These are phyloP conservation scores for Trichocladium antarcticum DNA, from an alignment of 495 filamentous ascomycete genomes.

Conservation along the genomic window DNA sequence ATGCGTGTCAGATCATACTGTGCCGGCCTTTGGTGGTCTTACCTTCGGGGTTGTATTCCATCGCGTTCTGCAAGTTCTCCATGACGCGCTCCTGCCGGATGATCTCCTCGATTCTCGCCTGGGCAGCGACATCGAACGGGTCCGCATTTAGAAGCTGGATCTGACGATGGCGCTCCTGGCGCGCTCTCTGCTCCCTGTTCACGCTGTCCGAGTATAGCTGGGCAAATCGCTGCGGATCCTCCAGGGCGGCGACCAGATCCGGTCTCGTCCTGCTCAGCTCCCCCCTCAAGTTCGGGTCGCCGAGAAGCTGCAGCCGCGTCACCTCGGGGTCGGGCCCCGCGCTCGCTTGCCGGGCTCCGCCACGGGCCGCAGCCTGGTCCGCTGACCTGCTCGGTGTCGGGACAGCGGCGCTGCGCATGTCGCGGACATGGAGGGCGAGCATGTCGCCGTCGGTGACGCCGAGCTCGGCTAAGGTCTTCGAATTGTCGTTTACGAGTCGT, in stretches of 20 bases:
- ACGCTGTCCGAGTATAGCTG: slow-evolving; percentile 54
- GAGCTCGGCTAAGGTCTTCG: slow-evolving; percentile 69
- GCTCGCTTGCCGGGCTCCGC: slow-evolving; percentile 13
- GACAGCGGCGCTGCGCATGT: slow-evolving; percentile 32
- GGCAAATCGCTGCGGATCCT: slow-evolving; percentile 65
- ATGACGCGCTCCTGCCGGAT: slow-evolving; percentile 88
- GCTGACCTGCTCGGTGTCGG: slow-evolving; percentile 24
- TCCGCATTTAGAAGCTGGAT: slow-evolving; percentile 73
- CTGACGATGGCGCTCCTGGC: slow-evolving; percentile 66
- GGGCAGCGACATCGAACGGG: slow-evolving; percentile 81
- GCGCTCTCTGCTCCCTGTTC: slow-evolving; percentile 54
- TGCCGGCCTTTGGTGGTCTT: slow-evolving; percentile 16
- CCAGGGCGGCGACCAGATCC: slow-evolving; percentile 62
- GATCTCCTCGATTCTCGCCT: slow-evolving; percentile 90
- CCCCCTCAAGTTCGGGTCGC: slow-evolving; percentile 58
- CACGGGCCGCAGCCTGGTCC: slow-evolving; percentile 2
- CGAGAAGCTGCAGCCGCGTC: slow-evolving; percentile 68
- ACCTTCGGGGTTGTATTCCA: slow-evolving; percentile 97
- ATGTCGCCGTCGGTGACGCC: slow-evolving; percentile 83
- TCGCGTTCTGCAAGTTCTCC: slow-evolving; percentile 87
- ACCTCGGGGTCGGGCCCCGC: slow-evolving; percentile 60
- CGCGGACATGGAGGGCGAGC: slow-evolving; percentile 70
- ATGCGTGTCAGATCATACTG: background rate
- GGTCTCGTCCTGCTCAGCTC: slow-evolving; percentile 60
- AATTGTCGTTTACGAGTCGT: slow-evolving; percentile 61